These are phyloP conservation scores for Iris macrosiphon DNA, from an alignment of 106 monocot genomes.

Conservation along the genomic window DNA sequence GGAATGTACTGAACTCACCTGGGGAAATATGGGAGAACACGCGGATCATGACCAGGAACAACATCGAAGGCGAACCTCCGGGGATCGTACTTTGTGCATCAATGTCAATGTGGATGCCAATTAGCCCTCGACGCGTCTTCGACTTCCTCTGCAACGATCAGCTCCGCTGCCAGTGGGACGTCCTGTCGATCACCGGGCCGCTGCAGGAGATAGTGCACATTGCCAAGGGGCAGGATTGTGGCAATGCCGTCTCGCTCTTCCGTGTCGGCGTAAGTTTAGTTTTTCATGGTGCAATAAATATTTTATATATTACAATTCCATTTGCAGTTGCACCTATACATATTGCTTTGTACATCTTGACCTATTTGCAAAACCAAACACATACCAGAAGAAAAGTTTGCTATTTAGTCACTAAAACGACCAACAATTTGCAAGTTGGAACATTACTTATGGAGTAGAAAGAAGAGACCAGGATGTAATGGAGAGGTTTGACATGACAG, in stretches of 20 bases:
- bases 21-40: constrained; percentile 33
- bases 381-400: no score
- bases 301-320: no score
- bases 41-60: constrained; percentile 48
- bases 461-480: no score
- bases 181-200: constrained; percentile 58
- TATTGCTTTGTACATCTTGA: no score
- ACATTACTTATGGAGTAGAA: no score
- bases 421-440: no score
- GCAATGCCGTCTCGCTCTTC: constrained; percentile 65
- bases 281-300: no score
- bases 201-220: constrained; percentile 73
- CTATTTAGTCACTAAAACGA: no score
- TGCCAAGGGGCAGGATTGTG: constrained; percentile 56
- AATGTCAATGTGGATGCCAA: constrained; percentile 52
- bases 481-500: no score
- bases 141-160: constrained; percentile 53
- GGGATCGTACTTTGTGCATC: constrained; percentile 58
- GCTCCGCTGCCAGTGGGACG: constrained; percentile 61
- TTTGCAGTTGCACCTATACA: no score
- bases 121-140: constrained; percentile 33
- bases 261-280: constrained; percentile 47
- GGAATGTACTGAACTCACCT: constrained; percentile 22
- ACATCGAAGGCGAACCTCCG: constrained; percentile 48
- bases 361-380: no score